Percentiles rank a stretch among this genome's conserved stretches.
These are phyloP conservation scores for Pseudogymnoascus sp. DNA, from an alignment of 2,329 filamentous ascomycete species.

Conservation along the genomic window DNA sequence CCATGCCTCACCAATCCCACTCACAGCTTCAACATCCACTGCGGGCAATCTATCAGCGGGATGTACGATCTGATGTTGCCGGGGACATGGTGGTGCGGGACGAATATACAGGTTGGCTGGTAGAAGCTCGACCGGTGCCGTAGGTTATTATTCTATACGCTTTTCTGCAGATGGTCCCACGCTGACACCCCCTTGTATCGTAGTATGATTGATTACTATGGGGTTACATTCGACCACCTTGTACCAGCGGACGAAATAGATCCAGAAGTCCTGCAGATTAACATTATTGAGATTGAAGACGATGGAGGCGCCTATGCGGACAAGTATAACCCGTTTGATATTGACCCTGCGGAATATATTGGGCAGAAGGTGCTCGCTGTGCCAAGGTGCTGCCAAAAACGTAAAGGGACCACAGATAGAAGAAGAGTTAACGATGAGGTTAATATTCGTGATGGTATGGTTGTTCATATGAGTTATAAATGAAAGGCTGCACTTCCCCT, in stretches of 20 bases:
- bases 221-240: slow-evolving; percentile 35
- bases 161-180: not conserved
- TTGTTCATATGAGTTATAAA: not conserved
- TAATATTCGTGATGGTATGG: slow-evolving; percentile 13
- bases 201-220: slow-evolving; percentile 29
- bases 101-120: slow-evolving; percentile 14
- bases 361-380: slow-evolving; percentile 35
- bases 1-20: slow-evolving; percentile 15
- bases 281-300: slow-evolving; percentile 35
- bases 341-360: slow-evolving; percentile 31
- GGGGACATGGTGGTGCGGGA: slow-evolving; percentile 14
- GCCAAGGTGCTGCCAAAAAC: slow-evolving; percentile 34
- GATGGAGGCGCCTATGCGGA: slow-evolving; percentile 31
- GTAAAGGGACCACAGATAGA: slow-evolving; percentile 31
- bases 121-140: slow-evolving; percentile 2
- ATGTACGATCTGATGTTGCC: slow-evolving; percentile 10
- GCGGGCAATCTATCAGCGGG: slow-evolving; percentile 11
- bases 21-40: slow-evolving; percentile 14
- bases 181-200: not conserved
- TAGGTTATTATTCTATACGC: slow-evolving; percentile 8
- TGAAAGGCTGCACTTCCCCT: not conserved
- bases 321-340: slow-evolving; percentile 26
- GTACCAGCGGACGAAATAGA: slow-evolving; percentile 29
- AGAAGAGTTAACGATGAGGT: slow-evolving; percentile 27
- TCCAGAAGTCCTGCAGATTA: slow-evolving; percentile 36